Evolutionary conservation across 305 asterid species (phyloP), one percentile per base, ranked within the genome.

Genomic region (Solanum hybrid): DNA sequence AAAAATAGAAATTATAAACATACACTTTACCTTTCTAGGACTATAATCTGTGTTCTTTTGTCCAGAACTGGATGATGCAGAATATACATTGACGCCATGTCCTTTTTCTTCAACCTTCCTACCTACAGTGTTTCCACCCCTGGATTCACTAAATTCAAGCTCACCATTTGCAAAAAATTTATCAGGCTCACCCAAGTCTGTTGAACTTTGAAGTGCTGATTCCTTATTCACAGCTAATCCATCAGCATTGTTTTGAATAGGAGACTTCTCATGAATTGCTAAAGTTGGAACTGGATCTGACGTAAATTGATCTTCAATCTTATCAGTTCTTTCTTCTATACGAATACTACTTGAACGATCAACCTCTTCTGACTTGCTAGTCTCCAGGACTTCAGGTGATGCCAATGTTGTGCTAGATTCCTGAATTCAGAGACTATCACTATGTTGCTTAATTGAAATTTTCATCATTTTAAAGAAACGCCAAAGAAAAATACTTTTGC

Each of bases 251-350:
- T 91, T 64, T 82, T 88, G 92, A 85, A 91, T 32, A 79, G 89
- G 92, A 89, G 93, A 90, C 87, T 94, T 96, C 88, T 95, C 97
- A 89, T 92, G 97, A 92, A 95, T 91, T 37, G 95, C 91, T 79
- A 95, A 95, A 88, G 99, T 95, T 88, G 94, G 96, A 88, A 95
- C 97, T 91, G 94, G 95, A 94, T 96, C 98, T 77, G 95, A 90
- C 89, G 88, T 90, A 88, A 79, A 86, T 88, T 94, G 96, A 88
- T 94, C 96, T 89, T 93, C 94, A 91, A 87, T 80, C 88, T 89
- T 88, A 88, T 93, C 92, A 29, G 87, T 73, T 88, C 90, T 90
- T 93, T 90, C 98, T 90, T 92, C 95, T 77, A 91, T 77, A 88
- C 88, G 88, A 89, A 85, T 86, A 90, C 91, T 92, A 90, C 89